phyloP scores from a whole-genome alignment of 2,329 filamentous ascomycete genomes.

The Ophiocordyceps camponoti-saundersi region DNA sequence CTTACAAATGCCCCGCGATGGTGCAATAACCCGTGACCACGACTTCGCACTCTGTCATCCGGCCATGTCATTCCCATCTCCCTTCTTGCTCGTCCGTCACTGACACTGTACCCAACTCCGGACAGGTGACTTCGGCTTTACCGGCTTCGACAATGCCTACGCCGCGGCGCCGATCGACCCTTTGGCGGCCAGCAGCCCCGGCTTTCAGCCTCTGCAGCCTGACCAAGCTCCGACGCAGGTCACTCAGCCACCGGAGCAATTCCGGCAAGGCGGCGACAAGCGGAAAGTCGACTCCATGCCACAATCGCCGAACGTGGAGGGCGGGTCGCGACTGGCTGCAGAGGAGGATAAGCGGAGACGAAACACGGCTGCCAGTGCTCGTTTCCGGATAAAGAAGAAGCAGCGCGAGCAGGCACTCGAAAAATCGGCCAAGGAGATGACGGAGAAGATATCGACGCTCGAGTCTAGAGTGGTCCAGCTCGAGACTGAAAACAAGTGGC shows the following conservation, averaged over 20 bases:
- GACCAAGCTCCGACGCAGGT: conserved; percentile 23
- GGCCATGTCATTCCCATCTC: not conserved
- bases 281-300: conserved; percentile 25
- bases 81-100: not conserved
- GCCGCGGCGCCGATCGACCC: conserved; percentile 29
- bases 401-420: conserved; percentile 78
- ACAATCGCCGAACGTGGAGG: conserved; percentile 43
- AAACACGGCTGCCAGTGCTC: conserved; percentile 76
- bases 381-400: conserved; percentile 93
- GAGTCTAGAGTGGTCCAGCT: conserved; percentile 60
- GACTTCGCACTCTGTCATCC: conserved; percentile 1
- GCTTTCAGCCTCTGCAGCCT: conserved; percentile 36
- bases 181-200: conserved; percentile 16
- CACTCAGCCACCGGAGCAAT: conserved; percentile 20
- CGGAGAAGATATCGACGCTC: conserved; percentile 57
- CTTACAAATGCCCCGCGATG: conserved; percentile 33
- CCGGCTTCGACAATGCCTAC: conserved; percentile 36
- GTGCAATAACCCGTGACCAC: conserved; percentile 43
- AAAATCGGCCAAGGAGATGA: conserved; percentile 66
- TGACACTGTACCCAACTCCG: conserved; percentile 12
- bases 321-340: conserved; percentile 53
- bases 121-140: conserved; percentile 41
- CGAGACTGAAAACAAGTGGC: conserved; percentile 71
- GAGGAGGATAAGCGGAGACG: conserved; percentile 83
- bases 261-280: conserved; percentile 17